phyloP scores from a whole-genome alignment of 164 flowering plant genomes.

The Litsea cubeba region DNA sequence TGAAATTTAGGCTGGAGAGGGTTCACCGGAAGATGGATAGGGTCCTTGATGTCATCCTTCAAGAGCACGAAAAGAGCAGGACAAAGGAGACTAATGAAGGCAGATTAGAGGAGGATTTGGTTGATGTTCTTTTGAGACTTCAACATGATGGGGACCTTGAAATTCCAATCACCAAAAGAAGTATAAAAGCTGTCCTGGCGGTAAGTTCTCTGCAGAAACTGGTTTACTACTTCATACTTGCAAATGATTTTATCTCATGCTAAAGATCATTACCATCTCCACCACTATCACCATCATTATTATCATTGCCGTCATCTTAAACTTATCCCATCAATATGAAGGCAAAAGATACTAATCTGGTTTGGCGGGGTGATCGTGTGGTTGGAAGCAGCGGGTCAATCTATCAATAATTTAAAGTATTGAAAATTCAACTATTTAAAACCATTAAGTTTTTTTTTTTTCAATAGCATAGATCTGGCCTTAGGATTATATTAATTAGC shows the following conservation, averaged over 20 bases:
- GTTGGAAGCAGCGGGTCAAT: background rate
- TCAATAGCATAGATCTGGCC: no score
- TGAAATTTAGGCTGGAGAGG: background rate
- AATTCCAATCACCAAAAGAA: background rate
- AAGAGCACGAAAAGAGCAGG: background rate
- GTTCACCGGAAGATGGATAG: background rate
- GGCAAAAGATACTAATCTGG: background rate
- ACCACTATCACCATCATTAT: background rate
- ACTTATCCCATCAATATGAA: background rate
- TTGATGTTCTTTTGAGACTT: constrained; percentile 13
- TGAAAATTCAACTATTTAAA: no score
- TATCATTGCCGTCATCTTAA: no score
- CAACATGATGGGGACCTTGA: constrained; percentile 9
- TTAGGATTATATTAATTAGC: no score
- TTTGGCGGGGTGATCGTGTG: background rate
- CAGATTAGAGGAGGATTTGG: constrained; percentile 3
- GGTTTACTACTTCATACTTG: no score
- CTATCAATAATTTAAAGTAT: no score
- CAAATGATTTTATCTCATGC: no score
- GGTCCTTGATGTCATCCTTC: background rate
- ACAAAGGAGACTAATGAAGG: background rate
- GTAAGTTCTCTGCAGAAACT: background rate
- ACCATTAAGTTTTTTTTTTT: no score
- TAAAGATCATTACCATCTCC: background rate
- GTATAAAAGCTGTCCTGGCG: constrained; percentile 1